Percentiles rank a stretch among this genome's conserved stretches.
These are phyloP conservation scores for Panicum virgatum DNA, from an alignment of 202 grass and related monocot species.

Conservation along the genomic window DNA sequence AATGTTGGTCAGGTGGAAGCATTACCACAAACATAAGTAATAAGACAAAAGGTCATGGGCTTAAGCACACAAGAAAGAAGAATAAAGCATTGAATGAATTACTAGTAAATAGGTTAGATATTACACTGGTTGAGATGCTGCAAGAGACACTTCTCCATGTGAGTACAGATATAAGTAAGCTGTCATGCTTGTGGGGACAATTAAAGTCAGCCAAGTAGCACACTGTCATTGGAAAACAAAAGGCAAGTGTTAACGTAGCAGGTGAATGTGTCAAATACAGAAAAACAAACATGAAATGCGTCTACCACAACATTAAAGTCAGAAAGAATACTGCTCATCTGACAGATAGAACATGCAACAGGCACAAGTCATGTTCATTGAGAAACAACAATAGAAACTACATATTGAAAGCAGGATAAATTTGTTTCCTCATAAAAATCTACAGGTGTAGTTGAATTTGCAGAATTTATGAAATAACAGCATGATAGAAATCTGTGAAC, in stretches of 20 bases:
- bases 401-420: conserved; percentile 2
- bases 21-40: conserved; percentile 22
- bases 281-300: background rate
- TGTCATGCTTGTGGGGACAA: conserved; percentile 98
- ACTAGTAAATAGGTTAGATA: conserved; percentile 50
- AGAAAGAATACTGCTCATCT: background rate
- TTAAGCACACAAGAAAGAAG: background rate
- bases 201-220: conserved; percentile 92
- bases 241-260: background rate
- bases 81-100: conserved; percentile 26
- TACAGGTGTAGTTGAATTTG: background rate
- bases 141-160: conserved; percentile 93
- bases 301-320: background rate
- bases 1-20: background rate
- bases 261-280: conserved; percentile 23
- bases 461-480: background rate
- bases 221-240: conserved; percentile 63
- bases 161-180: conserved; percentile 98
- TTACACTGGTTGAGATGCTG: conserved; percentile 97
- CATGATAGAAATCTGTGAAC: background rate
- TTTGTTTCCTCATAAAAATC: background rate
- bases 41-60: background rate
- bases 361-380: background rate
- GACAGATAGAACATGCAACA: conserved; percentile 1
- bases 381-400: background rate